phyloP scores from a whole-genome alignment of 768 basidiomycete genomes.

The Fistulinella prunicolor region DNA sequence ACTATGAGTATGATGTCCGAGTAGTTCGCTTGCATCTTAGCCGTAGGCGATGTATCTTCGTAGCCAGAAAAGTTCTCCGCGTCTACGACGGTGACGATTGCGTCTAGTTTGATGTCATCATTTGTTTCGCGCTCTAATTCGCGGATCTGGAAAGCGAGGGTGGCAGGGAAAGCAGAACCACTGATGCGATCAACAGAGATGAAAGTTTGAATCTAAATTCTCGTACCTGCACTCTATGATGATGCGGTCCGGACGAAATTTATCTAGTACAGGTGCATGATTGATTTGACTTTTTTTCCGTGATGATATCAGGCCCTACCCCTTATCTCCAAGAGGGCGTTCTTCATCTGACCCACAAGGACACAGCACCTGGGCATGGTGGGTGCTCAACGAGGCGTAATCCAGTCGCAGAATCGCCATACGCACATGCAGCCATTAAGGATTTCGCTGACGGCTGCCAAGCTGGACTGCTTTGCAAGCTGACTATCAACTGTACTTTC shows the following conservation, averaged over 20 bases:
- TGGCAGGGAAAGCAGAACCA: conserved; percentile 94
- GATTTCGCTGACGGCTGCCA: conserved; percentile 90
- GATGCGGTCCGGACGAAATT: conserved; percentile 83
- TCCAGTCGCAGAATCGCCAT: conserved; percentile 1
- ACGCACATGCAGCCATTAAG: conserved; percentile 91
- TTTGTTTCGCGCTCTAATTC: conserved; percentile 79
- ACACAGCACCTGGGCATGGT: conserved; percentile 79
- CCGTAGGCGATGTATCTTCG: conserved; percentile 88
- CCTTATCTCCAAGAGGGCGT: conserved; percentile 82
- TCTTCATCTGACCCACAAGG: conserved; percentile 93
- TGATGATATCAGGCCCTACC: conserved; percentile 41
- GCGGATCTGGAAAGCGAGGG: conserved; percentile 90
- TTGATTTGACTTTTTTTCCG: neutral
- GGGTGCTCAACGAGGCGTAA: neutral
- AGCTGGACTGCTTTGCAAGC: conserved; percentile 77
- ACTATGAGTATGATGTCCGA: conserved; percentile 89
- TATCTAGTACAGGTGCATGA: conserved; percentile 48
- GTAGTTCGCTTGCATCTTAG: conserved; percentile 93
- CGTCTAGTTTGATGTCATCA: conserved; percentile 78
- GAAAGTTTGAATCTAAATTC: neutral
- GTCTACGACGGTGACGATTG: conserved; percentile 88
- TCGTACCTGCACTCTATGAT: conserved; percentile 92
- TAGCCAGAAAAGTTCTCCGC: conserved; percentile 92
- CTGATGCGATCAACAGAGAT: conserved; percentile 35
- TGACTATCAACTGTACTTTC: conserved; percentile 82